Evolutionary conservation across 2,329 filamentous ascomycete genomes (phyloP).

Genomic region (Colletotrichum endophyticum): DNA sequence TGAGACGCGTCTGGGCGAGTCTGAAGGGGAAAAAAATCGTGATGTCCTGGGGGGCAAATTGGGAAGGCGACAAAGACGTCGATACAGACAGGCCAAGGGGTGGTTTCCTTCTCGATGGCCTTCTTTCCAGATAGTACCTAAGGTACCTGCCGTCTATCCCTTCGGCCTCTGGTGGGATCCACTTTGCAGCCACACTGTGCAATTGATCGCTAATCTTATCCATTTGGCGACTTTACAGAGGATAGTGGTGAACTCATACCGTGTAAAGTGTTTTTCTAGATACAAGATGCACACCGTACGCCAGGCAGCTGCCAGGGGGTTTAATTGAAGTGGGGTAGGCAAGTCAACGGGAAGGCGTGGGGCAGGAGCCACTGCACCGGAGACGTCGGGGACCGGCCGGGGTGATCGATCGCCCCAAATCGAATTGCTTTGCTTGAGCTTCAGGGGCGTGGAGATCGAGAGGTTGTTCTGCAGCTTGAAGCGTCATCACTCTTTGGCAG

Average conservation of each 20-base stretch:
- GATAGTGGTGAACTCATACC: background rate
- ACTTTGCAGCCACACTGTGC: background rate
- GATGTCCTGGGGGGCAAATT: background rate
- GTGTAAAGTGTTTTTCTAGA: background rate
- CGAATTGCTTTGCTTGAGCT: background rate
- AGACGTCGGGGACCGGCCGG: background rate
- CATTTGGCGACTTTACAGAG: background rate
- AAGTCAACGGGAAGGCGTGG: constrained; percentile 9
- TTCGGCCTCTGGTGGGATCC: background rate
- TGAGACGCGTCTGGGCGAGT: background rate
- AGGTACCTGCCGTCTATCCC: background rate
- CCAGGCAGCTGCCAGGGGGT: constrained; percentile 9
- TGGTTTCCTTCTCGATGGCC: background rate
- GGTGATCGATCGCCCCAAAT: constrained; percentile 12
- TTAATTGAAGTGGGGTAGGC: constrained; percentile 12
- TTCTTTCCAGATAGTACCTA: background rate
- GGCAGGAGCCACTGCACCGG: constrained; percentile 10
- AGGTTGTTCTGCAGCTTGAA: background rate
- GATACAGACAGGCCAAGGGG: background rate
- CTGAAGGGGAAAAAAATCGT: background rate
- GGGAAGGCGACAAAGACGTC: background rate
- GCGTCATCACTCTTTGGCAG: background rate
- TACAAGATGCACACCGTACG: background rate
- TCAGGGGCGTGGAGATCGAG: background rate
- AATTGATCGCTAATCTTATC: background rate